Base-by-base conservation (phyloP, 306 rosid genomes). In the Ziziphus jujuba region DNA sequence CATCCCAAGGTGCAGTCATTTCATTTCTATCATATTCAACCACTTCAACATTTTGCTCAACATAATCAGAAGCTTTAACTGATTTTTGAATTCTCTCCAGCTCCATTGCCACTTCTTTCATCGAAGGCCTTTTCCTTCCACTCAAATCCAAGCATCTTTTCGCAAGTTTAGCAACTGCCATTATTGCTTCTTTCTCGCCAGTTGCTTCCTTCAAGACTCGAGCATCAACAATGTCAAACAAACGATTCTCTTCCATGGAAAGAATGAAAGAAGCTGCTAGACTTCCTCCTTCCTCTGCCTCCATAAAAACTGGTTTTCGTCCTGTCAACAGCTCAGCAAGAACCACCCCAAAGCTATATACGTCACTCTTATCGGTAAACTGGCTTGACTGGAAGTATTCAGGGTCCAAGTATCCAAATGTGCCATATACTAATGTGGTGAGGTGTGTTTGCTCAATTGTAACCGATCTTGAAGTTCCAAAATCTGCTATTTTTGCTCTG, bases 361-460 rank as follows among this genome's bases (percentile, higher is more conserved):
- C 72, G 1, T 73, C 78, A 19, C 77, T 73, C 65, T 57, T 73
- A 2, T 73, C 77, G 0, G 77, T 73, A 22, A 73, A 65, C 35
- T 73, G 68, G 51, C 47, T 66, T 14, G 68, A 66, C 5, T 59
- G 63, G 7, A 74, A 74, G 63, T 74, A 74, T 5, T 74, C 73
- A 0, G 78, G 78, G 10, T 74, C 78, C 49, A 74, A 59, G 63
- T 74, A 74, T 14, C 78, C 78, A 20, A 74, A 74, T 51, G 78
- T 74, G 2, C 78, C 73, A 16, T 50, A 47, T 12, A 66, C 78
- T 2, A 35, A 1, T 13, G 73, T 74, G 24, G 72, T 74, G 9
- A 74, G 63, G 35, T 74, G 79, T 5, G 79, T 60, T 40, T 74
- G 63, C 17, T 74, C 79, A 22, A 67, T 40, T 57, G 60, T 6